These are phyloP conservation scores for Craspedostauros australis DNA, from an alignment of 108 stramenopile species.

Conservation along the genomic window DNA sequence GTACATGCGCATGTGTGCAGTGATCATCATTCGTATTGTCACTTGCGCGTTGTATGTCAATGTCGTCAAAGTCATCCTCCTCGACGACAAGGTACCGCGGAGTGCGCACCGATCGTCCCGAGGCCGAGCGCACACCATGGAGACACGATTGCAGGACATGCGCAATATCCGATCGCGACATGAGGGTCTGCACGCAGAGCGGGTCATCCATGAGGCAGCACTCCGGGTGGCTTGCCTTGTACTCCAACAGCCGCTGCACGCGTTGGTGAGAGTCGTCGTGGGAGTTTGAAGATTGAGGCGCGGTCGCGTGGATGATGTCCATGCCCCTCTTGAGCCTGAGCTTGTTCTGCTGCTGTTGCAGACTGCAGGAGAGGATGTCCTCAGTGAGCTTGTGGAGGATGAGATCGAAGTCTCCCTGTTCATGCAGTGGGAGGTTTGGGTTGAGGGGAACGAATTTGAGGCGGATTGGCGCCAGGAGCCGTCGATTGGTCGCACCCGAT, in stretches of 20 bases:
- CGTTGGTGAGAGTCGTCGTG: constrained; percentile 19
- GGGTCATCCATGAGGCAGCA: constrained; percentile 80
- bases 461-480: constrained; percentile 34
- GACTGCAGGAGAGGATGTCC: constrained; percentile 60
- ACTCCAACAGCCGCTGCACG: constrained; percentile 57
- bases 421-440: constrained; percentile 65
- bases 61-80: background rate
- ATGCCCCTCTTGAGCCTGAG: constrained; percentile 30
- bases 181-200: constrained; percentile 54
- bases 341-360: constrained; percentile 3
- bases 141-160: constrained; percentile 47
- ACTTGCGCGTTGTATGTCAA: constrained; percentile 31
- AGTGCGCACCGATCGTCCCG: constrained; percentile 59
- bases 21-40: too few relatives aligned
- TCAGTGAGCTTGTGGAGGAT: constrained; percentile 86
- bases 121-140: constrained; percentile 33
- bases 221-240: constrained; percentile 48
- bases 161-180: constrained; percentile 75
- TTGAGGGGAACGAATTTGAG: constrained; percentile 81
- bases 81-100: constrained; percentile 46
- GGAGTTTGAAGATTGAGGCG: background rate
- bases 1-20: too few relatives aligned
- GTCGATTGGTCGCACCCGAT: background rate
- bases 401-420: constrained; percentile 73
- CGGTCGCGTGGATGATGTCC: background rate